Evolutionary conservation across 1,284 basidiomycete species (phyloP), one percentile per base, ranked within the genome.

Genomic region (Trichosporon faecale): DNA sequence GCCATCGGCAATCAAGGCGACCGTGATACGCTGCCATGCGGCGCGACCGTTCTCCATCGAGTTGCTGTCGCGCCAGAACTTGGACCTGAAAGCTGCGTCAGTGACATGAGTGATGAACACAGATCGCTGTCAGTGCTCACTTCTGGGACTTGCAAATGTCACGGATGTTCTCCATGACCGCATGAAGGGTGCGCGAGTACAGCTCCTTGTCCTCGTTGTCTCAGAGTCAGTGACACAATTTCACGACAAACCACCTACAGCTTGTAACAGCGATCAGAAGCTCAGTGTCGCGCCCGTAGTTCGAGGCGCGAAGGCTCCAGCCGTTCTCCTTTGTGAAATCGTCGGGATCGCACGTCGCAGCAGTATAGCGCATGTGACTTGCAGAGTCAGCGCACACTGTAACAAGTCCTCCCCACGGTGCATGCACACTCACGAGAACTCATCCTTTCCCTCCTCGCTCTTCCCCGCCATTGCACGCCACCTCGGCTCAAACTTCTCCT

Each of bases 141-240:
- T 82, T 90, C 82, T 95, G 96, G 64, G 93, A 95, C 85, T 94
- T 95, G 88, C 94, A 97, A 75, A 98, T 98, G 78, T 98, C 95
- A 76, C 95, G 92, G 74, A 99, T 96, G 84, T 99, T 99, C 76
- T 95, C 84, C 95, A 98, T 98, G 79, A 98, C 91, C 73, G 93
- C 93, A 78, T 98, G 94, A 63, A 98, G 85, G 0, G 94, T 98
- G 73, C 94, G 90, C 23, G 94, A 90, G 77, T 96, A 95, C 12
- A 98, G 88, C 3, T 91, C 91, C 85, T 98, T 96, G 87, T 98
- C 95, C 84, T 87, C 86, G 76, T 87, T 87, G 78, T 87, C 86
- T 79, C 80, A 25, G 14, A 18, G 29, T 31, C 12, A n/a, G 33
- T 2, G n/a, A n/a, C 11, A 31, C 27, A 12, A 5, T 12, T 37